Percentiles rank a stretch among this genome's conserved stretches.
Conservation (phyloP, 352 stramenopile species). For the Phytophthora niederhauseri region DNA sequence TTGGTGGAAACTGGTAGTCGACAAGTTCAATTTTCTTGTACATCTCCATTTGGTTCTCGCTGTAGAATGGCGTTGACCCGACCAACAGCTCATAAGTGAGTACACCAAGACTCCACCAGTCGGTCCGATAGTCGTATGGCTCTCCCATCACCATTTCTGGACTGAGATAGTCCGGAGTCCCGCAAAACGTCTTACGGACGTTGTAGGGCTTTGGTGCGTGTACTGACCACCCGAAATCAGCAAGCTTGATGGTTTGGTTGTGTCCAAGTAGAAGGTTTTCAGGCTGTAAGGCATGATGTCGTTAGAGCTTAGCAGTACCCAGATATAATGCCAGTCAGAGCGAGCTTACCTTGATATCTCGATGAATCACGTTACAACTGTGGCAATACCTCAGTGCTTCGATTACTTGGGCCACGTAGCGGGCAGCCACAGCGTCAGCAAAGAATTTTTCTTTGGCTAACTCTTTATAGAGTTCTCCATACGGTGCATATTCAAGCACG, state of each 20-base stretch:
- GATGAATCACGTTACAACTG: conserved; percentile 82
- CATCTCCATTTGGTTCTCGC: conserved; percentile 84
- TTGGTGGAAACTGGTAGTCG: conserved; percentile 63
- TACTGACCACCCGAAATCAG: conserved; percentile 89
- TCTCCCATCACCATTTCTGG: conserved; percentile 79
- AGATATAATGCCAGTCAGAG: not conserved
- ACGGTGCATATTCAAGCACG: conserved; percentile 81
- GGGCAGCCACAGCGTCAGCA: conserved; percentile 49
- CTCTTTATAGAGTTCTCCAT: conserved; percentile 86
- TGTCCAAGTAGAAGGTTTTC: conserved; percentile 84
- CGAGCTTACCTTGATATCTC: conserved; percentile 83
- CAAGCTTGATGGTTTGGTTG: conserved; percentile 84
- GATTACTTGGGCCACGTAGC: conserved; percentile 83
- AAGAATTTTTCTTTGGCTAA: conserved; percentile 67
- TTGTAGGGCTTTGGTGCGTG: conserved; percentile 69
- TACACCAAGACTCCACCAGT: conserved; percentile 87
- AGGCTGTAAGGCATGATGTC: conserved; percentile 42
- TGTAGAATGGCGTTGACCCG: conserved; percentile 80
- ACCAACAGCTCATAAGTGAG: conserved; percentile 85
- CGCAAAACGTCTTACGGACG: conserved; percentile 77
- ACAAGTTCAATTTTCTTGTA: conserved; percentile 74
- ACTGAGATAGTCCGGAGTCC: conserved; percentile 87
- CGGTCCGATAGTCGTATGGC: conserved; percentile 69
- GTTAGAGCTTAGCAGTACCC: conserved; percentile 2
- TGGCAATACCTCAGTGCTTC: conserved; percentile 82